Evolutionary conservation across 305 asterid genomes (phyloP).

Genomic region (Caryopteris hybrid): DNA sequence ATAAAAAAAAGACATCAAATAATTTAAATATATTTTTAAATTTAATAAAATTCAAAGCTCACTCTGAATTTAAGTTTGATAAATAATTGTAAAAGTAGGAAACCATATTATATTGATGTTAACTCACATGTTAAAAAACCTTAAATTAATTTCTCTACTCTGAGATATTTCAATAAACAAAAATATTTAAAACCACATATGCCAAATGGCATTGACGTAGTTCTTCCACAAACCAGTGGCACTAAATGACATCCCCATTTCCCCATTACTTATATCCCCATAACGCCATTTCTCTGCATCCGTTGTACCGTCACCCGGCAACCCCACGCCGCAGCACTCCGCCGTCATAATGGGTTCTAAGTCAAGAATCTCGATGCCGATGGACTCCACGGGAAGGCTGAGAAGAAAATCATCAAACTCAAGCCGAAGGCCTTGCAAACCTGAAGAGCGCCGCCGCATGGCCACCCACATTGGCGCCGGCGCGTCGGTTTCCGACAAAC

Average conservation of each 20-base stretch:
- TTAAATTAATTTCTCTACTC: neutral
- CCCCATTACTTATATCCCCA: conserved; percentile 41
- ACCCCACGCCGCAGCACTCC: neutral
- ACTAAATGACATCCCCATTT: neutral
- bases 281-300: conserved; percentile 34
- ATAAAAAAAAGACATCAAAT: too few relatives aligned
- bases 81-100: too few relatives aligned
- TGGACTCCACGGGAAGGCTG: conserved; percentile 21
- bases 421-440: conserved; percentile 22
- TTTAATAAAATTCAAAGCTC: too few relatives aligned
- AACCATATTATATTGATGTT: neutral
- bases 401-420: conserved; percentile 27
- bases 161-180: conserved; percentile 1
- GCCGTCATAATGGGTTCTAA: conserved; percentile 27
- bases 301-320: conserved; percentile 32
- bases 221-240: conserved; percentile 23
- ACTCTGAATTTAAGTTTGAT: too few relatives aligned
- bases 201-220: conserved; percentile 36
- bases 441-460: conserved; percentile 19
- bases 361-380: conserved; percentile 21
- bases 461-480: conserved; percentile 3
- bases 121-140: neutral
- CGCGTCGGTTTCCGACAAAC: conserved; percentile 50
- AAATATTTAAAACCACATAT: neutral
- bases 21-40: too few relatives aligned